Conservation (phyloP, 78 protist species). For the Dictyostelium capitatum region DNA sequence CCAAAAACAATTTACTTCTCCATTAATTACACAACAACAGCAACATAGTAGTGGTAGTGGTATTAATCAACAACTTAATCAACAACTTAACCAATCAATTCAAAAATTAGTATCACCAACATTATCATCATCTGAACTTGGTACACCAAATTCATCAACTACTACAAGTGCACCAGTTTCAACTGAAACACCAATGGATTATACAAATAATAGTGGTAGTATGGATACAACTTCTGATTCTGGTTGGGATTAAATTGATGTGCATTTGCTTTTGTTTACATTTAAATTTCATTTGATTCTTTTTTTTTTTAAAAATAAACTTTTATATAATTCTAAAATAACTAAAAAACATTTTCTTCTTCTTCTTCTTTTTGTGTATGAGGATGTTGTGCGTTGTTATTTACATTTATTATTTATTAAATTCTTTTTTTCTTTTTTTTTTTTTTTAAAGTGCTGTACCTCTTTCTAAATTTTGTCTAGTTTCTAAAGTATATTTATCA, state of each 20-base stretch:
- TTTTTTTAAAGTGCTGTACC: constrained; percentile 87
- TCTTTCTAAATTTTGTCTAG: constrained; percentile 90
- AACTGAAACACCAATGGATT: neutral
- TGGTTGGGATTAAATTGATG: neutral
- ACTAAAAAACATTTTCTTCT: no score
- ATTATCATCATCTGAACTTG: neutral
- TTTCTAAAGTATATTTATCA: constrained; percentile 90
- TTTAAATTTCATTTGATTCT: no score
- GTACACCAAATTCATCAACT: neutral
- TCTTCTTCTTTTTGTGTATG: no score
- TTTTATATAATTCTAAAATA: no score
- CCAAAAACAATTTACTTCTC: constrained; percentile 17
- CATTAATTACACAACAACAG: neutral
- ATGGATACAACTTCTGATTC: constrained; percentile 9
- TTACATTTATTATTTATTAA: neutral
- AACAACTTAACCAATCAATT: neutral
- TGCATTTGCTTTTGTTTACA: no score
- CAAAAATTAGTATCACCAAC: constrained; percentile 6
- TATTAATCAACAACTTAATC: neutral
- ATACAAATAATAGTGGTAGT: neutral
- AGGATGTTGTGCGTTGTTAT: no score
- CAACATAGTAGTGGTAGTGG: neutral
- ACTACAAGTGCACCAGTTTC: constrained; percentile 2
- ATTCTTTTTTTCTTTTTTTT: neutral
- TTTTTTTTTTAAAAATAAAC: no score